Percentiles rank a stretch among this genome's conserved stretches.
Evolutionary conservation across 305 asterid genomes (phyloP).

Genomic region (Ilex paraguariensis): DNA sequence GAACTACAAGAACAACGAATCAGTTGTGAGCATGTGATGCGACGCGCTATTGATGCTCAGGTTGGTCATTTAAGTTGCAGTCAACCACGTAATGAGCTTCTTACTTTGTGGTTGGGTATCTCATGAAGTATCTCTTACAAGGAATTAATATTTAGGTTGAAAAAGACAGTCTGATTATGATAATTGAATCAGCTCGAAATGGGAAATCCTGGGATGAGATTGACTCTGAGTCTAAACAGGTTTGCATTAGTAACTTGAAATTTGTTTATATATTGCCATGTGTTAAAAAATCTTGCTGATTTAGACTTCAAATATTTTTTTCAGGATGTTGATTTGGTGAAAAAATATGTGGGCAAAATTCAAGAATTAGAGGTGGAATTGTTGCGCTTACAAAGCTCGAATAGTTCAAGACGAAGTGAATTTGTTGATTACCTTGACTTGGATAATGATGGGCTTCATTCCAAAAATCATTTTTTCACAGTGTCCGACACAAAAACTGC

Average conservation of each 20-base stretch:
- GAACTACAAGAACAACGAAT: slow-evolving; percentile 62
- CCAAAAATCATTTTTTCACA: slow-evolving; percentile 32
- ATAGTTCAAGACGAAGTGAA: slow-evolving; percentile 33
- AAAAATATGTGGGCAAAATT: slow-evolving; percentile 59
- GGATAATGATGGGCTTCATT: slow-evolving; percentile 47
- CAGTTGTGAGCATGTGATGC: slow-evolving; percentile 55
- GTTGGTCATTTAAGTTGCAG: slow-evolving; percentile 30
- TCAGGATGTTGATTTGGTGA: slow-evolving; percentile 72
- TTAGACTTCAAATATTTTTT: slow-evolving; percentile 4
- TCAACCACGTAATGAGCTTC: neutral
- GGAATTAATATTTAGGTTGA: slow-evolving; percentile 51
- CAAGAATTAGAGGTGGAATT: slow-evolving; percentile 80
- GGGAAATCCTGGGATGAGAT: slow-evolving; percentile 64
- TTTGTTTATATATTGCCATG: neutral
- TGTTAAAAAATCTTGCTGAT: slow-evolving; percentile 5
- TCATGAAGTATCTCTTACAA: neutral
- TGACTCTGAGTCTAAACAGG: slow-evolving; percentile 52
- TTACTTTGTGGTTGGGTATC: neutral
- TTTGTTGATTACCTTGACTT: slow-evolving; percentile 40
- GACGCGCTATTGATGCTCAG: slow-evolving; percentile 87
- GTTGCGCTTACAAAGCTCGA: slow-evolving; percentile 37
- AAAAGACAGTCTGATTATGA: slow-evolving; percentile 68
- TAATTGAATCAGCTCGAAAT: slow-evolving; percentile 58
- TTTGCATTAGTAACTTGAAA: slow-evolving; percentile 8
- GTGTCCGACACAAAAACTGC: slow-evolving; percentile 47